Evolutionary conservation across 2,329 filamentous ascomycete species (phyloP).

Genomic region (Exophiala alcalophila): DNA sequence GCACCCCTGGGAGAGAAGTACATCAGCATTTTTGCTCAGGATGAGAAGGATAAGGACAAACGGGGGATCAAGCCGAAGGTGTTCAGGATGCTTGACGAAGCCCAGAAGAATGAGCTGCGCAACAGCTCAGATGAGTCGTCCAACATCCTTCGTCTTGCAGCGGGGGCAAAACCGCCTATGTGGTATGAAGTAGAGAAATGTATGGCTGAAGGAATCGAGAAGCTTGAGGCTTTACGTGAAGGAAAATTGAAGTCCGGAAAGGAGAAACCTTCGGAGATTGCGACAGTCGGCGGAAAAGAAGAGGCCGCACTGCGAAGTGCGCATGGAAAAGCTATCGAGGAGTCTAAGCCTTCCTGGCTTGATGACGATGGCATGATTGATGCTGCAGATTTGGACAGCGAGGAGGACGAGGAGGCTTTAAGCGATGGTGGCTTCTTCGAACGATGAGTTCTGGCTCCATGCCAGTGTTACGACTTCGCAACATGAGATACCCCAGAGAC

Average conservation of each 20-base stretch:
- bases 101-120: slow-evolving; percentile 26
- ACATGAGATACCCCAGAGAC: slow-evolving; percentile 18
- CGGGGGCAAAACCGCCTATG: slow-evolving; percentile 39
- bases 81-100: slow-evolving; percentile 20
- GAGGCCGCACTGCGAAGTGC: slow-evolving; percentile 10
- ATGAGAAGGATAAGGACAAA: slow-evolving; percentile 11
- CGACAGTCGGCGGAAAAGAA: slow-evolving; percentile 17
- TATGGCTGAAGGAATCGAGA: slow-evolving; percentile 40
- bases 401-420: slow-evolving; percentile 22
- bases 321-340: slow-evolving; percentile 2
- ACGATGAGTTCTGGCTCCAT: slow-evolving; percentile 10
- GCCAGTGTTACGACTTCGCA: slow-evolving; percentile 15
- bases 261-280: slow-evolving; percentile 12
- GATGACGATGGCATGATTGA: slow-evolving; percentile 22
- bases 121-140: slow-evolving; percentile 24
- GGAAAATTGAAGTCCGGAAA: slow-evolving; percentile 15
- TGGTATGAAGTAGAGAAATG: slow-evolving; percentile 46
- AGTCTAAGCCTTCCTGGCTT: slow-evolving; percentile 20
- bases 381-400: slow-evolving; percentile 21
- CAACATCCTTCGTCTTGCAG: slow-evolving; percentile 13
- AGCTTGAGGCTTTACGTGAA: slow-evolving; percentile 39
- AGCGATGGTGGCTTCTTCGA: slow-evolving; percentile 44
- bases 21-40: slow-evolving; percentile 52
- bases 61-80: slow-evolving; percentile 16
- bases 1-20: slow-evolving; percentile 61